These are phyloP conservation scores for Neurospora sp. DNA, from an alignment of 495 filamentous ascomycete genomes.

Conservation along the genomic window DNA sequence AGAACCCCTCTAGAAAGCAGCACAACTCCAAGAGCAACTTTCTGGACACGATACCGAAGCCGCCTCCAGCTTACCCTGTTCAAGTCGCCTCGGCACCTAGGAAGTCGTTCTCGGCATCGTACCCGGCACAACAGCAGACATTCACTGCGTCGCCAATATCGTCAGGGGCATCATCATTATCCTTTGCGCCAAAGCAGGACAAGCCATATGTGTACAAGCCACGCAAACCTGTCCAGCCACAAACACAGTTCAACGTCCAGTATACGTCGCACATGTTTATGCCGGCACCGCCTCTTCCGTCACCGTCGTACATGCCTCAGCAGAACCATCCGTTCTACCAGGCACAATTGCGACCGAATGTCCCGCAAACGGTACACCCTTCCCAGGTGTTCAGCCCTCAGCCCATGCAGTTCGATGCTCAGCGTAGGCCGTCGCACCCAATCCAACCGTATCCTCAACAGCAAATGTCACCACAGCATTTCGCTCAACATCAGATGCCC, in stretches of 20 bases:
- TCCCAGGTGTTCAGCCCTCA: not conserved
- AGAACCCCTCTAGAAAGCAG: constrained; percentile 50
- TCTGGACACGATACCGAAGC: constrained; percentile 50
- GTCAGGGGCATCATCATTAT: not conserved
- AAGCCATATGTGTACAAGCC: constrained; percentile 49
- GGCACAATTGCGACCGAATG: not conserved
- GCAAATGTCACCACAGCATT: not conserved
- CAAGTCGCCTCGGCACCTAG: constrained; percentile 9
- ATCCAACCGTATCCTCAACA: not conserved
- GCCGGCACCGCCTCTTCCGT: constrained; percentile 15
- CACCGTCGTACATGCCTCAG: not conserved
- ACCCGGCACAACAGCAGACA: constrained; percentile 1
- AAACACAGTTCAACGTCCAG: constrained; percentile 21
- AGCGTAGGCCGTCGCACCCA: not conserved
- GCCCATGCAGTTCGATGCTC: not conserved
- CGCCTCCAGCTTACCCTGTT: constrained; percentile 19
- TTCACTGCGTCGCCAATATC: not conserved
- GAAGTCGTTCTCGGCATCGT: constrained; percentile 8
- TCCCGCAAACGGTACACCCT: not conserved
- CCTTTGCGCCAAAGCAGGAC: constrained; percentile 16
- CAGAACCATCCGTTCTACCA: constrained; percentile 10
- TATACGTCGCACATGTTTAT: constrained; percentile 32
- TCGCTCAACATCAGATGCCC: not conserved
- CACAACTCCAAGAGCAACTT: constrained; percentile 53
- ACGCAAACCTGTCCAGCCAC: constrained; percentile 26